These are phyloP conservation scores for Aspergillus kassunensis DNA, from an alignment of 495 filamentous ascomycete genomes.

Conservation along the genomic window DNA sequence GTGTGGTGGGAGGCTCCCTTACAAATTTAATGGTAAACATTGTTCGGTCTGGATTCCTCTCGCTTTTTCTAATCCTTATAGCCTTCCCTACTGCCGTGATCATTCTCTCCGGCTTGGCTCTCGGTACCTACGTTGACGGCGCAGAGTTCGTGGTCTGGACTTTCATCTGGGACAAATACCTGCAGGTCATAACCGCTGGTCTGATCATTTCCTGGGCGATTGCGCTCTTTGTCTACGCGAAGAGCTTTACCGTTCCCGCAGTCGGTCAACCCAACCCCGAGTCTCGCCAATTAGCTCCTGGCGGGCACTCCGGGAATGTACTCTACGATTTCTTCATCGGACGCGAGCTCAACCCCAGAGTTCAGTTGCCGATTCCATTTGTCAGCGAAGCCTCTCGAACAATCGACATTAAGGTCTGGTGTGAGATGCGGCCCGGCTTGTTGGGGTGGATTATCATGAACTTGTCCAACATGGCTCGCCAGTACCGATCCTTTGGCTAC, in stretches of 20 bases:
- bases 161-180: slow-evolving; percentile 86
- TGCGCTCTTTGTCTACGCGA: slow-evolving; percentile 71
- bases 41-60: background rate
- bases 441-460: slow-evolving; percentile 87
- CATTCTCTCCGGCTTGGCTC: slow-evolving; percentile 61
- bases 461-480: slow-evolving; percentile 78
- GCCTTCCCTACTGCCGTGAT: slow-evolving; percentile 74
- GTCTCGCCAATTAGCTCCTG: slow-evolving; percentile 72
- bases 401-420: slow-evolving; percentile 87
- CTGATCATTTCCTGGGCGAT: slow-evolving; percentile 66
- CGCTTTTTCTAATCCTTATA: slow-evolving; percentile 28
- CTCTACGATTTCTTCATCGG: slow-evolving; percentile 98
- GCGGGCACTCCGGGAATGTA: slow-evolving; percentile 78
- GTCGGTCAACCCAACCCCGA: slow-evolving; percentile 57
- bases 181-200: slow-evolving; percentile 79
- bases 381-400: slow-evolving; percentile 46
- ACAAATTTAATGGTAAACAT: slow-evolving; percentile 77
- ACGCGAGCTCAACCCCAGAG: slow-evolving; percentile 89
- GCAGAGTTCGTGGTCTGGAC: slow-evolving; percentile 84
- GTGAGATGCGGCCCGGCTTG: slow-evolving; percentile 87
- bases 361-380: slow-evolving; percentile 72
- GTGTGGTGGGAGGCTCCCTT: slow-evolving; percentile 72
- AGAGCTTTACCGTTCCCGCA: slow-evolving; percentile 71
- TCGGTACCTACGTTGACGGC: slow-evolving; percentile 72
- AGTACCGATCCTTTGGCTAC: slow-evolving; percentile 78